phyloP scores from a whole-genome alignment of 2,329 filamentous ascomycete species.

The Acrodontium crateriforme region DNA sequence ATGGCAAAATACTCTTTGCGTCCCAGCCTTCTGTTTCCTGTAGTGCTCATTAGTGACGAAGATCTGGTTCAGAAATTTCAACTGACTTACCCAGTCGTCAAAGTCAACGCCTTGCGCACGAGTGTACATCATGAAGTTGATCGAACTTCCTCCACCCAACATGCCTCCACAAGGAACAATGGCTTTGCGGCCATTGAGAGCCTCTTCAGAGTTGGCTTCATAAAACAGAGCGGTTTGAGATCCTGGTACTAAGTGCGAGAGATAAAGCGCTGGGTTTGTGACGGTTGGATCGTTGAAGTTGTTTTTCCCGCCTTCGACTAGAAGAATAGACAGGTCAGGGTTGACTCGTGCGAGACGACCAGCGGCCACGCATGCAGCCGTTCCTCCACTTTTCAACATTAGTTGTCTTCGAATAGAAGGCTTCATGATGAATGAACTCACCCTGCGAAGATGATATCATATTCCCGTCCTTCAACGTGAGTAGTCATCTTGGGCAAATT shows the following conservation, averaged over 20 bases:
- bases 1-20: slow-evolving; percentile 9
- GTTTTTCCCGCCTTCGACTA: slow-evolving; percentile 40
- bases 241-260: slow-evolving; percentile 31
- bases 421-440: too few relatives aligned
- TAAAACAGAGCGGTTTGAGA: slow-evolving; percentile 39
- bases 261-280: slow-evolving; percentile 37
- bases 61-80: too few relatives aligned
- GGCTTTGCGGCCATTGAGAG: slow-evolving; percentile 28
- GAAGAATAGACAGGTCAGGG: slow-evolving; percentile 35
- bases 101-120: slow-evolving; percentile 10
- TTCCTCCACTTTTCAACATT: too few relatives aligned
- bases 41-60: too few relatives aligned
- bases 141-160: slow-evolving; percentile 43
- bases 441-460: too few relatives aligned
- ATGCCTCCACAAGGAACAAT: slow-evolving; percentile 31
- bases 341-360: slow-evolving; percentile 37
- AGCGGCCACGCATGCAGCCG: slow-evolving; percentile 36
- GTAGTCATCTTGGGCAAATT: too few relatives aligned
- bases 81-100: too few relatives aligned
- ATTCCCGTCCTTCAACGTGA: too few relatives aligned
- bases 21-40: slow-evolving; percentile 10
- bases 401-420: too few relatives aligned
- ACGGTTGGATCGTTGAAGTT: slow-evolving; percentile 37
- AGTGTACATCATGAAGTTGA: slow-evolving; percentile 23
- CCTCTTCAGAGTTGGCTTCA: slow-evolving; percentile 28